Evolutionary conservation across 768 basidiomycete species (phyloP), one percentile per base, ranked within the genome.

Genomic region (Tylopilus sp.): DNA sequence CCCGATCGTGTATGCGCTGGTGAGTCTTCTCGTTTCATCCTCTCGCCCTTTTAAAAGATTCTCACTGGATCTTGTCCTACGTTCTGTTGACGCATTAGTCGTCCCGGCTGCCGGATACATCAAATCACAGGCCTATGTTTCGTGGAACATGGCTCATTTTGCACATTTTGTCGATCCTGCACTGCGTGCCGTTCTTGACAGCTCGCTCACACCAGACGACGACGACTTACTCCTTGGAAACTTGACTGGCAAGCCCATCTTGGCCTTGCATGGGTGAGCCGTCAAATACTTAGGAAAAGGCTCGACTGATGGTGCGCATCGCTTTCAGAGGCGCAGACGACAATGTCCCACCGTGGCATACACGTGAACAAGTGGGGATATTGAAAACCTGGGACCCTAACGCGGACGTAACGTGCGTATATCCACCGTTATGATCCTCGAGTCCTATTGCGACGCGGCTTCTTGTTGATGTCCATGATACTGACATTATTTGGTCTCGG

Each of bases 281-380:
- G 22, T 43, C 25, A 8, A n/a, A 45, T 43, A 8, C 16, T 43
- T 40, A 21, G 42, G 17, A 25, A 4, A 22, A 30, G 30, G 28
- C 11, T 29, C 24, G 38, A 21, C 33, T 50, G 30, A 44, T 30
- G n/a, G 25, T 50, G 17, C 28, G 19, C 7, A 9, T 45, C 24
- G 11, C 10, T n/a, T 45, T 31, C 58, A 89, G 89, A 19, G 88
- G 87, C 3, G 74, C 75, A 33, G 94, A 97, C 63, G 82, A 85
- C 34, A 95, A 97, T 55, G 94, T 97, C 4, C 92, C 93, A 2
- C 80, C 84, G 0, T 90, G 91, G 83, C 92, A 96, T 59, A 82
- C 84, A 3, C 79, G 93, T 21, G 84, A 86, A 64, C 73, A 80
- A 12, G 74, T 88, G 4, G 74, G 77, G 24, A 69, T 83, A 17